phyloP scores from a whole-genome alignment of 345 rosid species.

The Corchorus olitorius region DNA sequence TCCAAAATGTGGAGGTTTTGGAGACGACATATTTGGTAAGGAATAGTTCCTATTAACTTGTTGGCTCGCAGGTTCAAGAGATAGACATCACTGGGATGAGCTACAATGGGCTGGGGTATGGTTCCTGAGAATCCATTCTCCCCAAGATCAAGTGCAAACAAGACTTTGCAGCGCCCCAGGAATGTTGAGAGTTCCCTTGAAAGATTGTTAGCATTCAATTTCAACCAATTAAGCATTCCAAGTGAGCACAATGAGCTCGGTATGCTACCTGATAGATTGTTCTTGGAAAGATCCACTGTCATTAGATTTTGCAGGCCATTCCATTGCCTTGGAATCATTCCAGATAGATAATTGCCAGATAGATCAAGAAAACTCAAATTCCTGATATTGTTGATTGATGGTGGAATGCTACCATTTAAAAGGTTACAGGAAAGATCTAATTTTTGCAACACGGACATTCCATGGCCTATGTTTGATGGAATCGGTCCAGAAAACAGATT shows the following conservation, averaged over 20 bases:
- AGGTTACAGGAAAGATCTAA: constrained; percentile 17
- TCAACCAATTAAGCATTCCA: neutral
- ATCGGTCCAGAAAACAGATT: constrained; percentile 21
- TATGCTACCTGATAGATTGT: constrained; percentile 23
- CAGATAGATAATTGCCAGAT: constrained; percentile 20
- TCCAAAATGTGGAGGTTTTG: constrained; percentile 9
- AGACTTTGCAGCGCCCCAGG: neutral
- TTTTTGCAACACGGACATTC: neutral
- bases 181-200: constrained; percentile 19
- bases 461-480: constrained; percentile 1
- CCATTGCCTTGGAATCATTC: constrained; percentile 16
- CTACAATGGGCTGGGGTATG: constrained; percentile 15
- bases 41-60: constrained; percentile 21
- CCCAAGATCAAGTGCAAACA: constrained; percentile 29
- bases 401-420: constrained; percentile 29
- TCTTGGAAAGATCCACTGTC: constrained; percentile 22
- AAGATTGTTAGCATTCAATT: constrained; percentile 15
- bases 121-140: constrained; percentile 25
- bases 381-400: constrained; percentile 16
- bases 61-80: constrained; percentile 21
- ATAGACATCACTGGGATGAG: neutral
- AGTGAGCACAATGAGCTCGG: constrained; percentile 22
- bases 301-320: neutral
- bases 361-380: neutral
- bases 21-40: constrained; percentile 25